A percentile compares a stretch with the other conserved stretches of the same genome.
Evolutionary conservation across 192 early-diverging fungal genomes (phyloP).

Genomic region (Coemansia sp.): DNA sequence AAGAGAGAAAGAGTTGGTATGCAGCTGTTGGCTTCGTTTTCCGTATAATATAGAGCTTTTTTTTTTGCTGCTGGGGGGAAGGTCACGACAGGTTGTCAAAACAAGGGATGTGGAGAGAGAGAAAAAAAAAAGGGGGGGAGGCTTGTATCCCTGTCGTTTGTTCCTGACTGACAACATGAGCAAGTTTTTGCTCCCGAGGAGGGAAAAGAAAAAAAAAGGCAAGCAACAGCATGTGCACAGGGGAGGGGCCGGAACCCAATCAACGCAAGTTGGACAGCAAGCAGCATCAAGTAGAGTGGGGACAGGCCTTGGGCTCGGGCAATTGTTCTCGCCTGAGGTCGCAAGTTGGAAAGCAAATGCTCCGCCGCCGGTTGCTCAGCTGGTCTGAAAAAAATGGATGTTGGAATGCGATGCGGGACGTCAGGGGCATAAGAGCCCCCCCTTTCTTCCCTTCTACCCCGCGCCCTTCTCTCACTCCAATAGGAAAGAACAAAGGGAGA

Average conservation of each 20-base stretch:
- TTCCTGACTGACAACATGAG: slow-evolving; percentile 1
- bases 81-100: slow-evolving; percentile 2
- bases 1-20: not conserved
- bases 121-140: not conserved
- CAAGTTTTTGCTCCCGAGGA: not conserved
- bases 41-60: not conserved
- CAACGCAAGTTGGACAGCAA: not conserved
- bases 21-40: not conserved
- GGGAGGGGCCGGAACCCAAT: slow-evolving; percentile 2
- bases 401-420: not conserved
- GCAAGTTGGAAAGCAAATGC: not conserved
- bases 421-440: not conserved
- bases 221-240: slow-evolving; percentile 3
- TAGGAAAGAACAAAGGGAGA: not conserved
- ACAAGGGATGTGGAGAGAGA: slow-evolving; percentile 7
- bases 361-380: not conserved
- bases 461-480: not conserved
- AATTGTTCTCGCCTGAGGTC: slow-evolving; percentile 1
- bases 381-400: not conserved
- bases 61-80: not conserved
- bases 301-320: not conserved
- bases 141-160: not conserved
- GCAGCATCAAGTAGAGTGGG: slow-evolving; percentile 5
- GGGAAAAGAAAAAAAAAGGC: not conserved
- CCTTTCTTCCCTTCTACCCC: not conserved